Percentiles rank a stretch among this genome's conserved stretches.
Conservation (phyloP, 164 flowering plant genomes). For the Brasenia schreberi region DNA sequence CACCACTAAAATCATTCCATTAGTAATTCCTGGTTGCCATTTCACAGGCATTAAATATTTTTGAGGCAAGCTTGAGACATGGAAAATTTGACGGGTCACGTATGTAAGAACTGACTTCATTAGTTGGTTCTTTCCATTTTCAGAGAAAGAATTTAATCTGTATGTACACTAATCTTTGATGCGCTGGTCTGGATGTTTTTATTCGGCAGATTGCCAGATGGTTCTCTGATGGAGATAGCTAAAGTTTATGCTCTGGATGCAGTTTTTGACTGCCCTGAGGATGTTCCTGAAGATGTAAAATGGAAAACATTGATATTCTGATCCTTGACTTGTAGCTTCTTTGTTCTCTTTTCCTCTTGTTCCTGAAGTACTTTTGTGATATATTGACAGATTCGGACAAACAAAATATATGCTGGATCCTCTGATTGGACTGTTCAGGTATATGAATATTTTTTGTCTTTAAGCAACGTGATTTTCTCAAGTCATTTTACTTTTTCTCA, state of each 20-base stretch:
- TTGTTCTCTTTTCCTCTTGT: not conserved
- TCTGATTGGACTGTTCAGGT: slow-evolving; percentile 92
- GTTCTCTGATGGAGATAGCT: slow-evolving; percentile 83
- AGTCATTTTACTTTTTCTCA: too few relatives aligned
- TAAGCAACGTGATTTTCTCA: not conserved
- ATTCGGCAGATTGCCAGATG: slow-evolving; percentile 76
- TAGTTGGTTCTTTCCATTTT: not conserved
- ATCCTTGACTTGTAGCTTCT: not conserved
- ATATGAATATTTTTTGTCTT: not conserved
- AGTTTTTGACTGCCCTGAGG: slow-evolving; percentile 69
- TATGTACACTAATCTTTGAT: too few relatives aligned
- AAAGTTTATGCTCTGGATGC: slow-evolving; percentile 93
- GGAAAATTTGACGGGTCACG: slow-evolving; percentile 95
- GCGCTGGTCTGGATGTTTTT: not conserved
- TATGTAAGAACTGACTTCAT: slow-evolving; percentile 32
- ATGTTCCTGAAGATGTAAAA: slow-evolving; percentile 94
- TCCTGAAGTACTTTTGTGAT: not conserved
- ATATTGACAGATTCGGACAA: slow-evolving; percentile 59
- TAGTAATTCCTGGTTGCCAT: not conserved
- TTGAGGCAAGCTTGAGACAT: slow-evolving; percentile 80
- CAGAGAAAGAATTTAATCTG: not conserved
- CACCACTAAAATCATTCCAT: not conserved
- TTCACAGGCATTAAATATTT: slow-evolving; percentile 74
- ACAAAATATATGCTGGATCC: slow-evolving; percentile 90
- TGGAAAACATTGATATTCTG: not conserved